Percentiles rank a stretch among this genome's conserved stretches.
These are phyloP conservation scores for Paramicrosporidium saccamoebae DNA, from an alignment of 371 early-diverging fungal species.

Conservation along the genomic window DNA sequence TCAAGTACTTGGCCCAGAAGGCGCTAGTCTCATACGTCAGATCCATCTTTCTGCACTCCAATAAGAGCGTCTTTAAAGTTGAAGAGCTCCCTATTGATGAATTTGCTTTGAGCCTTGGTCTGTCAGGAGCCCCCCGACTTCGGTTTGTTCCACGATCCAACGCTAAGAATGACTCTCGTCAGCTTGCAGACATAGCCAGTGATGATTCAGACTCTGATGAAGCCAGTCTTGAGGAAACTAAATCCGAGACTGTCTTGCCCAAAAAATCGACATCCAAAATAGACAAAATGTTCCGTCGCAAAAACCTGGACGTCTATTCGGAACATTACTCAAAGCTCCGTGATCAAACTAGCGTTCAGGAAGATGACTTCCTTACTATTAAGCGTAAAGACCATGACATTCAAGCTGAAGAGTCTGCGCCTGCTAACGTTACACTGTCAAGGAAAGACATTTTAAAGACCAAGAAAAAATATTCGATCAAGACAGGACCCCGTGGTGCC, in stretches of 20 bases:
- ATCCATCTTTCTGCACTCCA: slow-evolving; percentile 48
- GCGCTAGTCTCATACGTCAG: slow-evolving; percentile 67
- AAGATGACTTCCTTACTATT: slow-evolving; percentile 6
- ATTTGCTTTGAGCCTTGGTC: slow-evolving; percentile 54
- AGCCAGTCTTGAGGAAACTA: slow-evolving; percentile 3
- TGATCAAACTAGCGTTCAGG: slow-evolving; percentile 11
- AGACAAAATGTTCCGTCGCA: slow-evolving; percentile 61
- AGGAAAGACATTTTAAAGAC: too few relatives aligned
- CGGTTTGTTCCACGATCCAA: slow-evolving; percentile 33
- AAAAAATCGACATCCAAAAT: slow-evolving; percentile 25
- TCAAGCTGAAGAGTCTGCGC: too few relatives aligned
- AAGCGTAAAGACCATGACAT: background rate
- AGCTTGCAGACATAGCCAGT: slow-evolving; percentile 5
- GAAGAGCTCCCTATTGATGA: slow-evolving; percentile 42
- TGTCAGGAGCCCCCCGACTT: slow-evolving; percentile 75
- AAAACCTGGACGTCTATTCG: slow-evolving; percentile 59
- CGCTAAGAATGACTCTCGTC: slow-evolving; percentile 16
- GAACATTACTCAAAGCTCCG: slow-evolving; percentile 55
- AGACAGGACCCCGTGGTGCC: too few relatives aligned
- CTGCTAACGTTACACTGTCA: too few relatives aligned
- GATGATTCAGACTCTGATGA: slow-evolving; percentile 6
- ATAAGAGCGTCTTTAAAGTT: slow-evolving; percentile 59
- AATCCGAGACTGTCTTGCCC: slow-evolving; percentile 6
- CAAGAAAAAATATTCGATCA: too few relatives aligned
- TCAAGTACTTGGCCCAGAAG: slow-evolving; percentile 78